Conservation (phyloP, 495 filamentous ascomycete genomes). For the Penicilliopsis zonata region DNA sequence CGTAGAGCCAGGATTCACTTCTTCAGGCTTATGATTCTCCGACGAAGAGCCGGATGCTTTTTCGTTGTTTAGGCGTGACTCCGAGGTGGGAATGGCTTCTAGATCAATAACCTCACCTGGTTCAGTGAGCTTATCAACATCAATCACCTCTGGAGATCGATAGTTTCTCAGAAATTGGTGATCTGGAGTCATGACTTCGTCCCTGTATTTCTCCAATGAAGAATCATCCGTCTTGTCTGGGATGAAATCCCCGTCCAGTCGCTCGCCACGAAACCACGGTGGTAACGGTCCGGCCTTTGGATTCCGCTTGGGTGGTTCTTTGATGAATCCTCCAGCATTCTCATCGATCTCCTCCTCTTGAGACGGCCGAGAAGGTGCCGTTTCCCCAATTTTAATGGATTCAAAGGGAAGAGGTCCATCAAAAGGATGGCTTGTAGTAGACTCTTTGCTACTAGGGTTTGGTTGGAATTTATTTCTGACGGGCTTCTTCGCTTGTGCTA, state of each 20-base stretch:
- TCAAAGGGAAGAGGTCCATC: slow-evolving; percentile 84
- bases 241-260: slow-evolving; percentile 20
- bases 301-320: slow-evolving; percentile 28
- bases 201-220: slow-evolving; percentile 9
- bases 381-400: slow-evolving; percentile 57
- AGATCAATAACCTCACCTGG: slow-evolving; percentile 30
- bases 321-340: slow-evolving; percentile 58
- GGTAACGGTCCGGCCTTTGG: slow-evolving; percentile 55
- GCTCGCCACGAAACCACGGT: slow-evolving; percentile 62
- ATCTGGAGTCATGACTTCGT: slow-evolving; percentile 16
- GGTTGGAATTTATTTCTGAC: neutral
- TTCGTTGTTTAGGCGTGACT: neutral
- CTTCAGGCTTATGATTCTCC: neutral
- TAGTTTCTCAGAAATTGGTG: slow-evolving; percentile 26
- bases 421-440: slow-evolving; percentile 32
- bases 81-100: slow-evolving; percentile 18
- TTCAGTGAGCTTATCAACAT: slow-evolving; percentile 24
- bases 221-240: slow-evolving; percentile 16
- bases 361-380: slow-evolving; percentile 18
- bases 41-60: neutral
- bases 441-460: no score
- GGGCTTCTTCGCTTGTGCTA: slow-evolving; percentile 24
- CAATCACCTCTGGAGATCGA: slow-evolving; percentile 31
- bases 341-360: slow-evolving; percentile 29
- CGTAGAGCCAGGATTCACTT: no score